A percentile compares a stretch with the other conserved stretches of the same genome.
Conservation (phyloP, 2,329 filamentous ascomycete genomes). For the Neopestalotiopsis sp. region DNA sequence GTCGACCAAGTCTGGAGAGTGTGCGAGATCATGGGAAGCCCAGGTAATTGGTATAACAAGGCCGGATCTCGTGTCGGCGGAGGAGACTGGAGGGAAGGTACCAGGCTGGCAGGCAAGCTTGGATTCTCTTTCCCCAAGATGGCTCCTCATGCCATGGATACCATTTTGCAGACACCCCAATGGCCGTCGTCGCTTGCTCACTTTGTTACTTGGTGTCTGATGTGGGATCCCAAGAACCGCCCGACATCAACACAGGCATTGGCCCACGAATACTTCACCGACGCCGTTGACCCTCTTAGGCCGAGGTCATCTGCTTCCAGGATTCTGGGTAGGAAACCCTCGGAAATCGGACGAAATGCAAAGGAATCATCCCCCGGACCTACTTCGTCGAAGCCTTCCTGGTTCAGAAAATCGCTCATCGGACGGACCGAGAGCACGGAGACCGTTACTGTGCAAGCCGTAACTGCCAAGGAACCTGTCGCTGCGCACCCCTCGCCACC, state of each 20-base stretch:
- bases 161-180: constrained; percentile 85
- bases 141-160: constrained; percentile 96
- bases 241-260: constrained; percentile 95
- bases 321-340: constrained; percentile 88
- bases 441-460: constrained; percentile 52
- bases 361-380: constrained; percentile 68
- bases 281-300: constrained; percentile 88
- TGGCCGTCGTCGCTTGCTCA: constrained; percentile 89
- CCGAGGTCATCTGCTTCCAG: constrained; percentile 90
- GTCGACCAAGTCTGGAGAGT: constrained; percentile 99
- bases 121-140: constrained; percentile 99
- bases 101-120: constrained; percentile 89
- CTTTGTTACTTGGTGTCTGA: constrained; percentile 97
- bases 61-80: constrained; percentile 85
- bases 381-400: constrained; percentile 84
- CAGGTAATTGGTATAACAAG: constrained; percentile 97
- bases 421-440: constrained; percentile 75
- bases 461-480: constrained; percentile 50
- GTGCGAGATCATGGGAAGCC: constrained; percentile 99
- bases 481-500: constrained; percentile 41
- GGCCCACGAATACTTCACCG: constrained; percentile 91
- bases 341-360: constrained; percentile 73
- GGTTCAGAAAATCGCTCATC: constrained; percentile 96
- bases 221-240: constrained; percentile 95
- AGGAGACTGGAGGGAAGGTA: constrained; percentile 96